Percentiles rank a stretch among this genome's conserved stretches.
phyloP scores from a whole-genome alignment of 495 filamentous ascomycete species.

The Xylaria palmicola region DNA sequence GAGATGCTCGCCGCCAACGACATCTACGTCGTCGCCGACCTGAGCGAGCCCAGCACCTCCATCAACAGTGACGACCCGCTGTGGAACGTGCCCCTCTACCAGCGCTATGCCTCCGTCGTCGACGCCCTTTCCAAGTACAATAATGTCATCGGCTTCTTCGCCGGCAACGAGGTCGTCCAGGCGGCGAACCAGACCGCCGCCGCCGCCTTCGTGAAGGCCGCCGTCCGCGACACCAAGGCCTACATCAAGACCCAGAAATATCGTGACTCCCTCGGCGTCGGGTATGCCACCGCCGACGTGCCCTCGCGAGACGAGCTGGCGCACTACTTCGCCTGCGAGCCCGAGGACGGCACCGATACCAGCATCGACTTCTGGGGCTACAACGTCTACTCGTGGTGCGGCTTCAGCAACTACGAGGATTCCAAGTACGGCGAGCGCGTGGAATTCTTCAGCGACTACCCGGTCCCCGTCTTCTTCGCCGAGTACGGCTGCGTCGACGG shows the following conservation, averaged over 20 bases:
- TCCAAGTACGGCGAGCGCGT: conserved; percentile 80
- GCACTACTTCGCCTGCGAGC: conserved; percentile 88
- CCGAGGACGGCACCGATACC: conserved; percentile 46
- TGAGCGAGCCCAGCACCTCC: conserved; percentile 73
- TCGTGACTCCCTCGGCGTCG: conserved; percentile 66
- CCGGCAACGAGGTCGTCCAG: conserved; percentile 95
- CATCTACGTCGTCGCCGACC: conserved; percentile 92
- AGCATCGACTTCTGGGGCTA: conserved; percentile 96
- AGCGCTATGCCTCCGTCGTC: conserved; percentile 78
- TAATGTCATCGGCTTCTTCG: conserved; percentile 95
- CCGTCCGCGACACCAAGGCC: conserved; percentile 91
- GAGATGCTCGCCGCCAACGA: conserved; percentile 73
- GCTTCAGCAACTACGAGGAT: conserved; percentile 63
- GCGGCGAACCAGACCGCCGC: conserved; percentile 73
- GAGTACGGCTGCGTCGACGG: conserved; percentile 89
- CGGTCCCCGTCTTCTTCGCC: conserved; percentile 92
- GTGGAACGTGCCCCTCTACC: conserved; percentile 74
- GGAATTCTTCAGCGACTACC: conserved; percentile 81
- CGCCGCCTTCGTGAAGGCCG: conserved; percentile 92
- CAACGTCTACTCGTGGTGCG: conserved; percentile 99
- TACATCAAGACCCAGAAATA: conserved; percentile 73
- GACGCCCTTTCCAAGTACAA: conserved; percentile 74
- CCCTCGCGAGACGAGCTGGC: conserved; percentile 74
- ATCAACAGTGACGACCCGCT: conserved; percentile 76
- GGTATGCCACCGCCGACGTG: conserved; percentile 86